Evolutionary conservation across 257 asterid species (phyloP).

Genomic region (Catharanthus roseus): DNA sequence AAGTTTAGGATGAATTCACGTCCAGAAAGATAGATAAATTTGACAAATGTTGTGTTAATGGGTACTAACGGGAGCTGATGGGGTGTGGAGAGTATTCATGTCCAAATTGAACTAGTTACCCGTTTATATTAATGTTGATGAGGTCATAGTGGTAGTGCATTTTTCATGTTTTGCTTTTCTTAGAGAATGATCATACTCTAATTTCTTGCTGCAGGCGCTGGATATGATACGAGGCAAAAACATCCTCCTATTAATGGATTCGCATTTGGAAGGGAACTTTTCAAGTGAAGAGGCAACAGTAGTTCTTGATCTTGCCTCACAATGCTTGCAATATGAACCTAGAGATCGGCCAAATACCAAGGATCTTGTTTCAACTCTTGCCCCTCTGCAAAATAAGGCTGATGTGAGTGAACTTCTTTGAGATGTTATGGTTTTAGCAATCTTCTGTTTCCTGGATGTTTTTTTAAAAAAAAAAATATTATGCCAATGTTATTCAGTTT

Average conservation of each 20-base stretch:
- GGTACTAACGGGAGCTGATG: too few relatives aligned
- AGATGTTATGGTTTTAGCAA: neutral
- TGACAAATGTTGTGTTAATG: too few relatives aligned
- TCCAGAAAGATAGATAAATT: too few relatives aligned
- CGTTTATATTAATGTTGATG: neutral
- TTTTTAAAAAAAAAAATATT: too few relatives aligned
- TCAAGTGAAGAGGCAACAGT: constrained; percentile 92
- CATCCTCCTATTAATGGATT: constrained; percentile 86
- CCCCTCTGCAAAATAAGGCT: constrained; percentile 73
- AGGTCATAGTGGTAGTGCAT: neutral
- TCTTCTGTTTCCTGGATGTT: neutral
- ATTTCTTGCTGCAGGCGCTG: constrained; percentile 55
- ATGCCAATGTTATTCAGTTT: neutral
- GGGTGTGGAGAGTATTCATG: neutral
- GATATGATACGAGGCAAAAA: constrained; percentile 96
- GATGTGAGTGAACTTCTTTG: constrained; percentile 46
- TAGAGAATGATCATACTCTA: neutral
- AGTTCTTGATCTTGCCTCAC: constrained; percentile 91
- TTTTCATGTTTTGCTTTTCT: constrained; percentile 1
- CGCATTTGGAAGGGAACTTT: constrained; percentile 97
- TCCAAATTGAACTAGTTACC: neutral
- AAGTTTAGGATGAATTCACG: too few relatives aligned
- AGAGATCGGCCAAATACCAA: constrained; percentile 92
- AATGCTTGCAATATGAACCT: constrained; percentile 91
- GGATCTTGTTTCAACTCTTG: constrained; percentile 77